Conservation (phyloP, 2,329 filamentous ascomycete species). For the Aspergillus sp. region DNA sequence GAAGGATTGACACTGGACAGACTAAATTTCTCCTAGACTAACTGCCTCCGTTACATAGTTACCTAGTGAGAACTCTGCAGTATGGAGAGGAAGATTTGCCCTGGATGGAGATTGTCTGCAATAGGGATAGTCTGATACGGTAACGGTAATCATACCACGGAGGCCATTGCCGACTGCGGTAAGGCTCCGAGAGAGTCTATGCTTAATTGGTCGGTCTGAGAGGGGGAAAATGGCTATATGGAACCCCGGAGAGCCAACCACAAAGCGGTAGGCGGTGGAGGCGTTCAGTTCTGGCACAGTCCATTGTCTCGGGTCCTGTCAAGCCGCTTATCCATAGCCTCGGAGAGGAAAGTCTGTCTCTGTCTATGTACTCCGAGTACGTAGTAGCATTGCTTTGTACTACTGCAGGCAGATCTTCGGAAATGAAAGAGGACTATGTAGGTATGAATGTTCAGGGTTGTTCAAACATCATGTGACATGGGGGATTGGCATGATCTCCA, state of each 20-base stretch:
- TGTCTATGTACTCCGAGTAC: no score
- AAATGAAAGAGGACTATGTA: not conserved
- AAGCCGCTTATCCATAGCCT: constrained; percentile 2
- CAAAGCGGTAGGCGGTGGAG: not conserved
- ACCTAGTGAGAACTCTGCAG: not conserved
- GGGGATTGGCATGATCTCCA: not conserved
- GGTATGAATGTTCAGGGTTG: not conserved
- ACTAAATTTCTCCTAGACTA: no score
- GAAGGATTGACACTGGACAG: no score
- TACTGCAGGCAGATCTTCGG: not conserved
- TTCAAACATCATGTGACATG: not conserved
- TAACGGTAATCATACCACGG: not conserved
- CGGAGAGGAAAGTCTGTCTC: not conserved
- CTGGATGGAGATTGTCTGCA: not conserved
- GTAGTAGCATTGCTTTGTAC: no score
- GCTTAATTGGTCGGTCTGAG: not conserved
- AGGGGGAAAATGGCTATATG: not conserved
- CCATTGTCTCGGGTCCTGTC: constrained; percentile 21
- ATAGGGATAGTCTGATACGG: not conserved
- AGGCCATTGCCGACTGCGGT: not conserved
- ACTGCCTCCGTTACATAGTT: no score
- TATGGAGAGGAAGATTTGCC: not conserved
- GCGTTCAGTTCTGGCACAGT: constrained; percentile 1
- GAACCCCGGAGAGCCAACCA: not conserved
- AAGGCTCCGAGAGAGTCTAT: not conserved